phyloP scores from a whole-genome alignment of 1,284 basidiomycete species.

The Rhodotorula sp. region DNA sequence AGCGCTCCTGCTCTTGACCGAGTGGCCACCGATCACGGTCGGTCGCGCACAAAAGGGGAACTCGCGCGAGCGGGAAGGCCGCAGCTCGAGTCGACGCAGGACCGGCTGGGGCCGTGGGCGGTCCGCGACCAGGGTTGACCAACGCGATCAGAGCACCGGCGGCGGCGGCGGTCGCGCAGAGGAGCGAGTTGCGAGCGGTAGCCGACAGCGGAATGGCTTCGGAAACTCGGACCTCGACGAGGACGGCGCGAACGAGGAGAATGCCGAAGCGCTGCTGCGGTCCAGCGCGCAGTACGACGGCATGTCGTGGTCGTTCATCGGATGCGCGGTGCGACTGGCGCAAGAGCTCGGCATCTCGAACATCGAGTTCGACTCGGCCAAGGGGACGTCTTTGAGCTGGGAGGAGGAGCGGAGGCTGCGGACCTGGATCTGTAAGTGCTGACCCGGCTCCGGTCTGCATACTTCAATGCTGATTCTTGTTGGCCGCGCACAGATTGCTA shows the following conservation, averaged over 20 bases:
- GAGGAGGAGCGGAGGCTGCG: conserved; percentile 28
- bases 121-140: conserved; percentile 1
- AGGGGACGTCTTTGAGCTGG: conserved; percentile 4
- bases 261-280: conserved; percentile 23
- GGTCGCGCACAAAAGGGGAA: background rate
- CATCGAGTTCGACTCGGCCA: conserved; percentile 16
- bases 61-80: conserved; percentile 1
- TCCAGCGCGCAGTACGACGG: conserved; percentile 35
- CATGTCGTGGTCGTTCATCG: conserved; percentile 37
- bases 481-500: too few species aligned
- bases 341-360: conserved; percentile 39
- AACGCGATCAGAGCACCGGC: conserved; percentile 9
- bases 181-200: background rate
- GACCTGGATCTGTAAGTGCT: conserved; percentile 39
- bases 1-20: conserved; percentile 34
- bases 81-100: background rate
- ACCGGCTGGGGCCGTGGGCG: conserved; percentile 8
- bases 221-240: background rate
- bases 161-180: background rate
- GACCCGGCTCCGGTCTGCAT: too few species aligned
- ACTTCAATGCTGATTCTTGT: too few species aligned
- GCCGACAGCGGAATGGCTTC: background rate
- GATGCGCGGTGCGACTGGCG: conserved; percentile 36
- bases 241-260: conserved; percentile 7
- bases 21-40: conserved; percentile 36